Base-by-base conservation (phyloP, 345 rosid species). In the Eutrema heterophyllum region DNA sequence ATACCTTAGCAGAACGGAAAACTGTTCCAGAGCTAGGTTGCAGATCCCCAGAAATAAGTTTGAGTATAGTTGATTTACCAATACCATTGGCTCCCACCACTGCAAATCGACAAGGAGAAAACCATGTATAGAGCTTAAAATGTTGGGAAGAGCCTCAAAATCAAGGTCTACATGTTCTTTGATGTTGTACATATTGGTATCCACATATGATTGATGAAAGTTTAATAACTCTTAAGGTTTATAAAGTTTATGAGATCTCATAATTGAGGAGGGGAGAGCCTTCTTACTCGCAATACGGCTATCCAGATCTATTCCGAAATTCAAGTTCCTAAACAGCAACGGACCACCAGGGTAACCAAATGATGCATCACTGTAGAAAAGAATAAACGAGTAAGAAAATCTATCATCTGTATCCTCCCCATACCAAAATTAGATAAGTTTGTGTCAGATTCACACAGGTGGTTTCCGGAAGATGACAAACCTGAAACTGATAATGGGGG, bases 61-160 rank as follows among this genome's bases (percentile, higher is more conserved):
- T 95, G 67, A 95, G 98, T 71, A 95, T 95, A 44, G 99, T 95
- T 73, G 98, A 92, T 81, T 95, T 95, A 67, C 99, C 99, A 79
- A 95, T 95, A 57, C 99, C 99, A 86, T 95, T 95, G 72, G 99
- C 88, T 64, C 99, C 99, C 54, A 95, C 99, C 99, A 95, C 99
- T 95, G 86, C 72, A 83, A 36, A 75, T 64, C 48, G 35, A 81
- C n/a, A 21, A 61, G 38, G 27, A 61, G 32, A 71, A 78, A 43
- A 29, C 56, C 68, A 64, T n/a, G 56, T 54, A 32, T 8, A 70
- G 61, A 57, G 67, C 49, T 56, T 71, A 38, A 40, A 63, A 63
- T 55, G 61, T 11, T 32, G 10, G 21, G 65, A 46, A 39, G 65
- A 62, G 41, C n/a, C 51, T 44, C 39, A 15, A 60, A 70, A 71